phyloP scores from a whole-genome alignment of 371 early-diverging fungal species.

The Mortierella sp. region DNA sequence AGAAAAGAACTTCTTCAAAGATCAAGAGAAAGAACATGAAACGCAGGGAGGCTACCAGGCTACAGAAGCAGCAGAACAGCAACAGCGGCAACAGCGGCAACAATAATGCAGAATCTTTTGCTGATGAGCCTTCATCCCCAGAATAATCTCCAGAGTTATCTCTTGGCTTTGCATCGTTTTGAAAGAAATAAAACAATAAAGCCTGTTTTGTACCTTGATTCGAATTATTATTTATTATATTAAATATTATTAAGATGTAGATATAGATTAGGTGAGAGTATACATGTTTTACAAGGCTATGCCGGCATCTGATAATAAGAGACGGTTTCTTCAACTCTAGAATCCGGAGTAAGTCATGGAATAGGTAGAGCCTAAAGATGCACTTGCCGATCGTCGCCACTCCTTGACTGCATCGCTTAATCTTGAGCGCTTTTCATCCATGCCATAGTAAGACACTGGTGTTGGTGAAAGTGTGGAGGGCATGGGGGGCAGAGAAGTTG shows the following conservation, averaged over 20 bases:
- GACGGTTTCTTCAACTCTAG: background rate
- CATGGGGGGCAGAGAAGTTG: conserved; percentile 6
- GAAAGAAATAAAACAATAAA: too few relatives aligned
- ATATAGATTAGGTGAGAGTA: background rate
- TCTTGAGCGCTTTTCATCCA: conserved; percentile 44
- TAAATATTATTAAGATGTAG: too few relatives aligned
- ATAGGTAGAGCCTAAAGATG: conserved; percentile 3
- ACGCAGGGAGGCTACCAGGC: conserved; percentile 3
- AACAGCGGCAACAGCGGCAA: background rate
- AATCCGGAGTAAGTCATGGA: conserved; percentile 7
- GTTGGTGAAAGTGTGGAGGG: background rate
- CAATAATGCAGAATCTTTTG: background rate
- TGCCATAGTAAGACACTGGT: conserved; percentile 6
- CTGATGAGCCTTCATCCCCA: background rate
- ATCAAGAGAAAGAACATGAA: conserved; percentile 4
- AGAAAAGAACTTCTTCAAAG: background rate
- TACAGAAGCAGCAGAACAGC: background rate
- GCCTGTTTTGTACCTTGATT: too few relatives aligned
- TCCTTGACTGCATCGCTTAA: conserved; percentile 47
- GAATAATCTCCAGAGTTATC: too few relatives aligned
- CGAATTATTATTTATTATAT: too few relatives aligned
- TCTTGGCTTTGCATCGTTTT: too few relatives aligned
- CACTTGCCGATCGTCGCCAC: conserved; percentile 37
- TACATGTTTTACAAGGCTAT: background rate
- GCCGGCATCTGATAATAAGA: background rate